Base-by-base conservation (phyloP, 2,329 filamentous ascomycete genomes). In the Dissoconium aciculare region DNA sequence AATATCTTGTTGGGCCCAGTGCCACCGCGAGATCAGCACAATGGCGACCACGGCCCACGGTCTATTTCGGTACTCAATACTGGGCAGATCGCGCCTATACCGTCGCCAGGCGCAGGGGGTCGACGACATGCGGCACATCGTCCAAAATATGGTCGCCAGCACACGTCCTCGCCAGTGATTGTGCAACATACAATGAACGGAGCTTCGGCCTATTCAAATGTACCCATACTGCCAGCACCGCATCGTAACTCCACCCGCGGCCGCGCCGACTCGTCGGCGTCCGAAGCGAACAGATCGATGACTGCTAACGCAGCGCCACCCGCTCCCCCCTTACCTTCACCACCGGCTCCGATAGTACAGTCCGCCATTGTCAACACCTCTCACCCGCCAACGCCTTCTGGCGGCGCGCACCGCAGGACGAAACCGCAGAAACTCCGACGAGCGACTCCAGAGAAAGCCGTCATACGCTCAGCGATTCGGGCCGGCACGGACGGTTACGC, bases 41-140 rank as follows among this genome's bases (percentile, higher is more conserved):
- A 23, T n/a, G 19, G 19, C 53, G 54, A 60, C 26, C 56, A 62
- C 34, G n/a, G n/a, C n/a, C 56, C 62, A 15, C 73, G 76, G 37
- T 78, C 81, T 5, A 92, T 94, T 46, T 72, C 83, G 3, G 75
- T 93, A 11, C 57, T 94, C 15, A 74, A 67, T 30, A 85, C 81
- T 1, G 84, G 82, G 11, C 80, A 89, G 47, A 62, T 87, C 5
- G 79, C 85, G 5, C 64, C 74, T 12, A 62, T 94, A 27, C 83
- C 85, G 0, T 93, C 85, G 0, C 85, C 85, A 2, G 81, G 83
- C n/a, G 68, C 66, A 35, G 64, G 66, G 64, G 72, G 33, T 11
- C 44, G 49, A 15, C 36, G 45, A 15, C 43, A 50, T 15, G 42
- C 39, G 24, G 38, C 48, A 25, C 45, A 50, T 28, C 61, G 74